These are phyloP conservation scores for Copromyces sp. DNA, from an alignment of 495 filamentous ascomycete genomes.

Conservation along the genomic window DNA sequence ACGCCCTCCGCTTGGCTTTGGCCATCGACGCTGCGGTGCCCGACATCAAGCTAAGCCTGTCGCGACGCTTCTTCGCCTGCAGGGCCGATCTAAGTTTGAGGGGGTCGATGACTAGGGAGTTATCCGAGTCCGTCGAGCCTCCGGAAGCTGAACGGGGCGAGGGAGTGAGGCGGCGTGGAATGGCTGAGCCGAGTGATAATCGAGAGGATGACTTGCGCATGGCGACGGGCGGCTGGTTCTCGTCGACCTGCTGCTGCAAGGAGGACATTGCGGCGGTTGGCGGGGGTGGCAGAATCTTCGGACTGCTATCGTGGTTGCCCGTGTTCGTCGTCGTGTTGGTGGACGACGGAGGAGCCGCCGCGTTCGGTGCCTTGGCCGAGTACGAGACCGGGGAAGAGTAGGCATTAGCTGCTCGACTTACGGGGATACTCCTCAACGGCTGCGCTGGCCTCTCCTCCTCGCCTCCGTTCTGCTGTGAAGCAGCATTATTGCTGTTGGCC, in stretches of 20 bases:
- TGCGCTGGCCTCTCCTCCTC: constrained; percentile 49
- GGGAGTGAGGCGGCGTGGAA: constrained; percentile 7
- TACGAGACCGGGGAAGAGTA: constrained; percentile 23
- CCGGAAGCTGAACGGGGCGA: constrained; percentile 18
- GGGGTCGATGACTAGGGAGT: constrained; percentile 28
- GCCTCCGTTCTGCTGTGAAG: neutral
- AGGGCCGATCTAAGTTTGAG: constrained; percentile 37
- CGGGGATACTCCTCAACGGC: constrained; percentile 32
- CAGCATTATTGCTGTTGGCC: constrained; percentile 26
- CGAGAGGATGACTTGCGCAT: constrained; percentile 14
- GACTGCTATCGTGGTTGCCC: constrained; percentile 11
- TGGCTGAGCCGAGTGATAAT: constrained; percentile 15
- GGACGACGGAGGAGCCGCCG: neutral
- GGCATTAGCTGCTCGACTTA: constrained; percentile 31
- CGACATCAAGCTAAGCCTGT: constrained; percentile 26
- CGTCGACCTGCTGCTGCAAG: constrained; percentile 14
- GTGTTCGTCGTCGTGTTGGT: neutral
- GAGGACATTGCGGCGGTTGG: constrained; percentile 5
- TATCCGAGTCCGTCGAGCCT: constrained; percentile 28
- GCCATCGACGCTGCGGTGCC: constrained; percentile 14
- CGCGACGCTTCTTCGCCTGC: constrained; percentile 34
- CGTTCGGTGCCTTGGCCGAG: neutral
- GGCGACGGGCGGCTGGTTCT: constrained; percentile 28
- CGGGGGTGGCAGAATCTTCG: constrained; percentile 5
- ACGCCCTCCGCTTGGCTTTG: constrained; percentile 25